Evolutionary conservation across 371 early-diverging fungal genomes (phyloP), one percentile per base, ranked within the genome.

Genomic region (Mucor circinelloides): DNA sequence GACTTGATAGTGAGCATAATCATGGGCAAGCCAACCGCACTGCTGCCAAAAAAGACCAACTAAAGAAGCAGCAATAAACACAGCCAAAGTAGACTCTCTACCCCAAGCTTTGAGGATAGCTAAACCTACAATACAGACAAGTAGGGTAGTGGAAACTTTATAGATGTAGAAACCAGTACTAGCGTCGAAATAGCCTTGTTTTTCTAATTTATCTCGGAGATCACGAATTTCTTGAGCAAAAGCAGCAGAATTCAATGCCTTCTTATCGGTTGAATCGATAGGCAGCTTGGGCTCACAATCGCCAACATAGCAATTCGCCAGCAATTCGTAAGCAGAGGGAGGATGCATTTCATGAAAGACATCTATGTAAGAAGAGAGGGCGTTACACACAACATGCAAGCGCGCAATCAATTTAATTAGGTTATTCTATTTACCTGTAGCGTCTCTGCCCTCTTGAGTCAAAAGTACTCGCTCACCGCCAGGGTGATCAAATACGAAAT

Each of bases 271-370:
- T 21, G 57, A 57, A 12, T 78, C 72, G 56, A 82, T 82, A 13
- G 38, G 30, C 2, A 55, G 7, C 19, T 73, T 58, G 19, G 77
- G 72, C 40, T 64, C 87, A 27, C 93, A 72, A 64, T 95, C 94
- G 42, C 92, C 94, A 46, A 87, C 91, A 73, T 93, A 93, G 69
- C 84, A 91, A 78, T 93, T 89, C 68, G 90, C 89, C 58, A 95
- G 76, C 6, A 89, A 76, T 71, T 91, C 87, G 66, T 87, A 83
- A 21, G 93, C 87, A 59, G 86, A 80, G 64, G 80, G 82, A 17
- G 88, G 89, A 74, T 95, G 95, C 89, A 95, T 92, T n/a, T 90
- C 91, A 69, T 93, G 89, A 74, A 97, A 97, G 8, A 92, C 91
- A 70, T 93, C 95, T 89, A 68, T 21, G 23, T 3, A 21, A 27